Conservation (phyloP, 192 early-diverging fungal genomes). For the Backusella morwellensis region DNA sequence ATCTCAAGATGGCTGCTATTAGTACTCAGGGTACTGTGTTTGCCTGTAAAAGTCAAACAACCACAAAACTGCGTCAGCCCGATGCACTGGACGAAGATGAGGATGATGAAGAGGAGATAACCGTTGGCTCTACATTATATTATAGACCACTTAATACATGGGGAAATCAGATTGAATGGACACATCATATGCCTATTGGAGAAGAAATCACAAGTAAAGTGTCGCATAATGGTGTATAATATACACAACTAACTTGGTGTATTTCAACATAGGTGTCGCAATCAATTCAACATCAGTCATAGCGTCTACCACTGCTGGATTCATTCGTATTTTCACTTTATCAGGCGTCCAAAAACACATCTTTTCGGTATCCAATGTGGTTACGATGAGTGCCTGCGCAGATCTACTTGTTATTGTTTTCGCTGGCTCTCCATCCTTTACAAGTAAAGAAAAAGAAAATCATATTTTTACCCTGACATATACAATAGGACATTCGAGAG, state of each 20-base stretch:
- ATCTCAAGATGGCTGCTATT: slow-evolving; percentile 79
- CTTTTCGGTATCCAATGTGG: slow-evolving; percentile 56
- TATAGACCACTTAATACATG: slow-evolving; percentile 74
- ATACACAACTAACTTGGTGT: background rate
- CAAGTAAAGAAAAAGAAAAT: background rate
- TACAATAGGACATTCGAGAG: too few relatives aligned
- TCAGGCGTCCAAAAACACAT: slow-evolving; percentile 80
- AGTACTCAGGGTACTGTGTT: slow-evolving; percentile 71
- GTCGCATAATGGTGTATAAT: background rate
- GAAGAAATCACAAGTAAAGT: slow-evolving; percentile 60
- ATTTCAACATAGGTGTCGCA: slow-evolving; percentile 45
- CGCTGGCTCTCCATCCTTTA: background rate
- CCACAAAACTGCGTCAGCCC: background rate
- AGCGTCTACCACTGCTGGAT: slow-evolving; percentile 70
- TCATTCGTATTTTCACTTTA: slow-evolving; percentile 75
- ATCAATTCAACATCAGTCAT: slow-evolving; percentile 65
- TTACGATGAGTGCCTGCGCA: slow-evolving; percentile 36
- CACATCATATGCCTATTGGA: slow-evolving; percentile 55
- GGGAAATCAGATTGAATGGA: slow-evolving; percentile 78
- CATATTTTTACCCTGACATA: background rate
- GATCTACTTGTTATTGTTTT: slow-evolving; percentile 38
- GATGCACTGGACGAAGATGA: slow-evolving; percentile 6
- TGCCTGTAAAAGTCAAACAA: slow-evolving; percentile 46
- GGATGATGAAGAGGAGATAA: background rate
- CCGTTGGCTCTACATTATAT: slow-evolving; percentile 57